Evolutionary conservation across 441 rosid genomes (phyloP).

Genomic region (Biscutella laevigata): DNA sequence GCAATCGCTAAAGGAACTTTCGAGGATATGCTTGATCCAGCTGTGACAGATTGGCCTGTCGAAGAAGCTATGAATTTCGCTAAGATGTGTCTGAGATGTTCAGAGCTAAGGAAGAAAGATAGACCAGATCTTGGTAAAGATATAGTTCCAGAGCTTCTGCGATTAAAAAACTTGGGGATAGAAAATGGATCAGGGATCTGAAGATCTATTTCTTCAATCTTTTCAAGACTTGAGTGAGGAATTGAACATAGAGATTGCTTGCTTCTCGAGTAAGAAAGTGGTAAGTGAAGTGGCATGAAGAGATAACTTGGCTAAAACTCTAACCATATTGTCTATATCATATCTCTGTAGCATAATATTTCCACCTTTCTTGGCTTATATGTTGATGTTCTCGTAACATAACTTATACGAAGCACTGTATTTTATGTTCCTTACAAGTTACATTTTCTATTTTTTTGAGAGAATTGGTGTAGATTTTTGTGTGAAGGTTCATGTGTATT

Average conservation of each 20-base stretch:
- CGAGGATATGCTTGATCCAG: constrained; percentile 45
- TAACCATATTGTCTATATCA: constrained; percentile 19
- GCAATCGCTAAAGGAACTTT: constrained; percentile 51
- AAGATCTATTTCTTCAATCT: constrained; percentile 6
- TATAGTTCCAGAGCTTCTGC: constrained; percentile 48
- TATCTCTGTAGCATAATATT: constrained; percentile 14
- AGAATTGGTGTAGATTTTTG: too few relatives aligned
- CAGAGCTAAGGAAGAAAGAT: constrained; percentile 59
- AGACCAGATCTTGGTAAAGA: constrained; percentile 55
- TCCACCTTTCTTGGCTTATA: constrained; percentile 19
- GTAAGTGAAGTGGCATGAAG: constrained; percentile 21
- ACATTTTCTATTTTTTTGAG: neutral
- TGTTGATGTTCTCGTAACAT: constrained; percentile 14
- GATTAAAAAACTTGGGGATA: constrained; percentile 38
- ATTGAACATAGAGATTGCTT: constrained; percentile 14
- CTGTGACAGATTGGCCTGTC: constrained; percentile 50
- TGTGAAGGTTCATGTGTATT: too few relatives aligned
- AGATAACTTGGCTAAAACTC: neutral
- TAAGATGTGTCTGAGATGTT: constrained; percentile 42
- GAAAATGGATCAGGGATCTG: constrained; percentile 20
- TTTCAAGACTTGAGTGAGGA: constrained; percentile 2
- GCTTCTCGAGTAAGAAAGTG: constrained; percentile 16
- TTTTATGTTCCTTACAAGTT: neutral
- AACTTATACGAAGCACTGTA: neutral
- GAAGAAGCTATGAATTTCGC: constrained; percentile 53